Percentiles rank a stretch among this genome's conserved stretches.
Evolutionary conservation across 2,329 filamentous ascomycete genomes (phyloP).

Genomic region (Diaporthe australafricana): DNA sequence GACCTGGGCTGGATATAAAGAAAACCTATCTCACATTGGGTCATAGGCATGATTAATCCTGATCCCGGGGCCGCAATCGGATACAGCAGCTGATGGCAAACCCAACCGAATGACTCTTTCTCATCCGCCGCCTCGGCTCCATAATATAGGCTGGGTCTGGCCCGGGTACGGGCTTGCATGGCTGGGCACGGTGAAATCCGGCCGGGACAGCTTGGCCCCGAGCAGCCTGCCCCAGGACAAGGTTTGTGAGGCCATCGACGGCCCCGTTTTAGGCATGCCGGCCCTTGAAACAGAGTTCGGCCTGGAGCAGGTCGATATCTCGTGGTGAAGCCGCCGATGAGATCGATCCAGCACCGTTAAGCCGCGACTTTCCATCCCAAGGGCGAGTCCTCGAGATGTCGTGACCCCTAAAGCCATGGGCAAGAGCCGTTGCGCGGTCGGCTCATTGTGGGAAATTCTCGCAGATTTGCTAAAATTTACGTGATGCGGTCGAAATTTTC

Average conservation of each 20-base stretch:
- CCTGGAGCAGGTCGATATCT: neutral
- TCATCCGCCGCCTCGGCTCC: slow-evolving; percentile 18
- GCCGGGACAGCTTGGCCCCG: neutral
- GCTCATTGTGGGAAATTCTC: slow-evolving; percentile 25
- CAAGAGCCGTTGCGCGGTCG: slow-evolving; percentile 15
- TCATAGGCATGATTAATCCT: slow-evolving; percentile 25
- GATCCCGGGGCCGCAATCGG: slow-evolving; percentile 30
- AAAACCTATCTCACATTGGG: slow-evolving; percentile 3
- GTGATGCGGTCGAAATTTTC: slow-evolving; percentile 24
- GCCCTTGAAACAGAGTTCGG: slow-evolving; percentile 6
- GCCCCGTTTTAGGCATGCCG: slow-evolving; percentile 16
- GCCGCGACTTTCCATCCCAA: slow-evolving; percentile 27
- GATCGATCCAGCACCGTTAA: slow-evolving; percentile 11
- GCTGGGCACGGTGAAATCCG: slow-evolving; percentile 5
- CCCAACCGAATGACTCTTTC: slow-evolving; percentile 22
- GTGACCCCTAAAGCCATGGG: neutral
- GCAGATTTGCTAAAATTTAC: slow-evolving; percentile 31
- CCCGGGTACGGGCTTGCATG: slow-evolving; percentile 7
- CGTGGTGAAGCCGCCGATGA: slow-evolving; percentile 12
- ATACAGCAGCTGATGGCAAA: slow-evolving; percentile 28
- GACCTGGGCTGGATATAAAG: slow-evolving; percentile 16
- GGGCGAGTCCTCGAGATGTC: neutral
- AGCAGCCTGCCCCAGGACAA: slow-evolving; percentile 10
- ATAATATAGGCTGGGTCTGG: slow-evolving; percentile 23
- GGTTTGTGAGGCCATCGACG: slow-evolving; percentile 32